Base-by-base conservation (phyloP, 2,329 filamentous ascomycete species). In the Tetracladium maxilliforme region DNA sequence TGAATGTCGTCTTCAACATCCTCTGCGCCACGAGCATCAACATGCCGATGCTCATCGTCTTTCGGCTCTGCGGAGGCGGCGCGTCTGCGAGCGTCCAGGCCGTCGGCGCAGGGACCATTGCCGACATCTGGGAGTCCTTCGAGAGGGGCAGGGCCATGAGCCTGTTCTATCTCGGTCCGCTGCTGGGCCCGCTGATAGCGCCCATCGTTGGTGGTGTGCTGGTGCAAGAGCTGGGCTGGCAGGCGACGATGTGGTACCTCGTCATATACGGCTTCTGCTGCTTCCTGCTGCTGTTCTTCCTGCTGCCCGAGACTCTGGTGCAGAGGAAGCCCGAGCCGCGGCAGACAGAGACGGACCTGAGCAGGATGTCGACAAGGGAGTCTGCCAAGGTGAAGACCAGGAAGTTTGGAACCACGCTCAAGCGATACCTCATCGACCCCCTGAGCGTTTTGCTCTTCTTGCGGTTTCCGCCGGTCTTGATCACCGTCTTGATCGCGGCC, bases 121-220 rank as follows among this genome's bases (percentile, higher is more conserved):
- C 81, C 22, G 81, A 90, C 43, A 60, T 87, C 9, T 92, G 80
- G 75, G 75, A 82, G 34, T 49, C 70, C 1, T 61, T 56, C 24
- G 74, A 87, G 44, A 59, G 82, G 24, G 82, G 82, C 4, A 57
- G 56, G 10, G 81, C 81, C n/a, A 90, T 90, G 80, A 70, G 77
- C 3, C 61, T 80, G 20, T 90, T 87, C 48, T 90, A 86, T 38
- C 60, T 90, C 0, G 82, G 82, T 0, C 81, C 82, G 0, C 50
- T 90, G 7, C 64, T 72, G 24, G 81, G 80, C 0, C 82, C 82
- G 0, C 50, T 90, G 10, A 47, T 87, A 6, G 71, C 76, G 0
- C 82, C 82, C 3, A 77, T 90, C 26, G 58, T 90, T 16, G 82
- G 81, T 26, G 82, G 81, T 21, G 68, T 63, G 1, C 50, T 92